Percentiles rank a stretch among this genome's conserved stretches.
These are phyloP conservation scores for Ochetophila trinervis DNA, from an alignment of 306 rosid species.

Conservation along the genomic window DNA sequence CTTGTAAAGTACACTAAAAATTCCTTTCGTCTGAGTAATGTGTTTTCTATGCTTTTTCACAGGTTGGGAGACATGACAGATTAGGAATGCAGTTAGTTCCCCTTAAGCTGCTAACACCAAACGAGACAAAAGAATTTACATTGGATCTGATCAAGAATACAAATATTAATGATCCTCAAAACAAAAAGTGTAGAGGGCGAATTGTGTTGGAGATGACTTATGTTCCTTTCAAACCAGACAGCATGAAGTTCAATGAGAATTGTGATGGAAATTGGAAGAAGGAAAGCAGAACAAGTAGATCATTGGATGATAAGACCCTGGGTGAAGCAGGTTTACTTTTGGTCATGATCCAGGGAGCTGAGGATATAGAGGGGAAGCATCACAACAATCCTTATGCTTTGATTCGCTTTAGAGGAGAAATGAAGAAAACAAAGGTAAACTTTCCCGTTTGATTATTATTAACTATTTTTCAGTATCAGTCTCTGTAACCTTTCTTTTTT, in stretches of 20 bases:
- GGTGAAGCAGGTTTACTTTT: constrained; percentile 80
- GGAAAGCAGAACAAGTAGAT: constrained; percentile 38
- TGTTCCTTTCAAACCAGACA: constrained; percentile 75
- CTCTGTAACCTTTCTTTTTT: neutral
- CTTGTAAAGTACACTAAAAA: too few species aligned
- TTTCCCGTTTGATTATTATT: neutral
- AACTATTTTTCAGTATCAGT: neutral
- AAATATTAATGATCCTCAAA: constrained; percentile 50
- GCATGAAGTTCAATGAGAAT: constrained; percentile 38
- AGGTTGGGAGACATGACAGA: constrained; percentile 84
- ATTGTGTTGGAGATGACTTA: constrained; percentile 65
- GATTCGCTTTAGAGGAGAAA: constrained; percentile 69
- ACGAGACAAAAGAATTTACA: constrained; percentile 50
- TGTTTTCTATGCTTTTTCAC: constrained; percentile 20
- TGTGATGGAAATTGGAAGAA: constrained; percentile 29
- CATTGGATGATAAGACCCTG: constrained; percentile 39
- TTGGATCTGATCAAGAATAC: constrained; percentile 80
- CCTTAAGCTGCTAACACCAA: constrained; percentile 56
- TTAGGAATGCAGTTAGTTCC: constrained; percentile 91
- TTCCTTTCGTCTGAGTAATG: too few species aligned
- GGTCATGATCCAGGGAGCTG: constrained; percentile 60
- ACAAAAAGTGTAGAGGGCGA: constrained; percentile 65
- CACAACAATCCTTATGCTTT: constrained; percentile 81
- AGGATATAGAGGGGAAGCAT: constrained; percentile 72
- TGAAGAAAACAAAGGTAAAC: constrained; percentile 68